A percentile compares a stretch with the other conserved stretches of the same genome.
Conservation (phyloP, 1,284 basidiomycete genomes). For the Veloboletus limbatus region DNA sequence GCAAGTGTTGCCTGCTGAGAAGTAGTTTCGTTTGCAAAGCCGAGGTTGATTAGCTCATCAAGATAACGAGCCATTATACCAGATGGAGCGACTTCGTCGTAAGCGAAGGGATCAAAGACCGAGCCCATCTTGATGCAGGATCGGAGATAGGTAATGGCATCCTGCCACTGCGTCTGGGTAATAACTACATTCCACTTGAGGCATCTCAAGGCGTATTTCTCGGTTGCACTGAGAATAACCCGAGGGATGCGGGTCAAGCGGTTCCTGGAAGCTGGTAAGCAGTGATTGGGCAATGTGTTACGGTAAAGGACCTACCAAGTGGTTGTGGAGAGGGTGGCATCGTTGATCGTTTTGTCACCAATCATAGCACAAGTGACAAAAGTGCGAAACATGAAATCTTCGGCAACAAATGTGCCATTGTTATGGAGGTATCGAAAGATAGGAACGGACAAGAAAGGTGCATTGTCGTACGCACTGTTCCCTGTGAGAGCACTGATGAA, state of each 20-base stretch:
- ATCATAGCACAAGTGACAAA: constrained; percentile 51
- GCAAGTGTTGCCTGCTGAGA: neutral
- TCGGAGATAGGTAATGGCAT: constrained; percentile 24
- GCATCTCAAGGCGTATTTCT: constrained; percentile 27
- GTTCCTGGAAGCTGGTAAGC: constrained; percentile 24
- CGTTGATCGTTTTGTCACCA: constrained; percentile 57
- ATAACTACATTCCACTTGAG: constrained; percentile 31
- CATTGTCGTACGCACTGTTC: constrained; percentile 6
- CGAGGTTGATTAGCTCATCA: constrained; percentile 23
- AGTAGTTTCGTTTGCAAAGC: neutral
- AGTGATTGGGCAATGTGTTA: neutral
- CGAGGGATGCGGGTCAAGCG: constrained; percentile 30
- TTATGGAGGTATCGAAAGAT: constrained; percentile 31
- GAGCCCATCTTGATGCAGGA: constrained; percentile 31
- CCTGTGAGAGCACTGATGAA: constrained; percentile 39
- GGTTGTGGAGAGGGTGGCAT: constrained; percentile 43
- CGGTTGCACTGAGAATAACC: constrained; percentile 30
- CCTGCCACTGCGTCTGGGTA: constrained; percentile 27
- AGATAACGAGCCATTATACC: constrained; percentile 21
- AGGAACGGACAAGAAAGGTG: constrained; percentile 29
- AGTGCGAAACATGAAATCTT: constrained; percentile 36
- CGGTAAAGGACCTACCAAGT: constrained; percentile 39
- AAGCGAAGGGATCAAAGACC: constrained; percentile 28
- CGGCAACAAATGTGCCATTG: constrained; percentile 26
- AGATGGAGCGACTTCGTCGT: constrained; percentile 18